Percentiles rank a stretch among this genome's conserved stretches.
Evolutionary conservation across 768 basidiomycete genomes (phyloP).

Genomic region (Trametes cinnabarina): DNA sequence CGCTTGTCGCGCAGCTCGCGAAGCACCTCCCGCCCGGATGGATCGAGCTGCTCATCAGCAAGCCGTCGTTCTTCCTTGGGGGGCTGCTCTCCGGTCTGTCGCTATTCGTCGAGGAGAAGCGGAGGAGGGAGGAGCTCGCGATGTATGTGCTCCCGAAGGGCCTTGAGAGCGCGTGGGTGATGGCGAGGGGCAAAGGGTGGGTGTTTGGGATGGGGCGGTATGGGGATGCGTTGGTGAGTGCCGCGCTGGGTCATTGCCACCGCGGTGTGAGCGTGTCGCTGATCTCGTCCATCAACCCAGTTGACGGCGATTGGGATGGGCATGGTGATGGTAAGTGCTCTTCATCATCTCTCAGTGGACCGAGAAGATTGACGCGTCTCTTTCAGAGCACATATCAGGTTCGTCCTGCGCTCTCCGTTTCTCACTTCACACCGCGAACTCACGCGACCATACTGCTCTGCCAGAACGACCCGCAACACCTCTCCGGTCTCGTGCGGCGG

Average conservation of each 20-base stretch:
- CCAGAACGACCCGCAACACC: conserved; percentile 71
- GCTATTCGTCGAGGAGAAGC: conserved; percentile 83
- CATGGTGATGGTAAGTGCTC: conserved; percentile 76
- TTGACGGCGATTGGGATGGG: conserved; percentile 79
- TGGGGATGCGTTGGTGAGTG: conserved; percentile 63
- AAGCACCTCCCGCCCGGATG: conserved; percentile 35
- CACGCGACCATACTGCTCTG: background rate
- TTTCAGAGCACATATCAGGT: conserved; percentile 75
- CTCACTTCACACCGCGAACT: background rate
- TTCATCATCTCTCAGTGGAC: background rate
- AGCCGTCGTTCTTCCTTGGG: conserved; percentile 68
- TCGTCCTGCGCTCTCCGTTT: background rate
- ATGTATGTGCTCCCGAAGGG: conserved; percentile 91
- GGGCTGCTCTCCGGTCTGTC: conserved; percentile 76
- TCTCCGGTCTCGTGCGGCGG: conserved; percentile 76
- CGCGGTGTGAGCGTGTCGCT: background rate
- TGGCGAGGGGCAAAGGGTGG: conserved; percentile 70
- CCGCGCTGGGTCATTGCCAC: background rate
- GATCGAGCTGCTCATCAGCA: conserved; percentile 59
- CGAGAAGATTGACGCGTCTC: background rate
- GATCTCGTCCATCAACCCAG: conserved; percentile 25
- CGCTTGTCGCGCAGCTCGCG: conserved; percentile 34
- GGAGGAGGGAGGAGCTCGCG: conserved; percentile 86
- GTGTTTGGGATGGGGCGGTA: conserved; percentile 69
- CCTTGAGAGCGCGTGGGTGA: conserved; percentile 87